These are phyloP conservation scores for Fusarium domesticum DNA, from an alignment of 2,329 filamentous ascomycete genomes.

Conservation along the genomic window DNA sequence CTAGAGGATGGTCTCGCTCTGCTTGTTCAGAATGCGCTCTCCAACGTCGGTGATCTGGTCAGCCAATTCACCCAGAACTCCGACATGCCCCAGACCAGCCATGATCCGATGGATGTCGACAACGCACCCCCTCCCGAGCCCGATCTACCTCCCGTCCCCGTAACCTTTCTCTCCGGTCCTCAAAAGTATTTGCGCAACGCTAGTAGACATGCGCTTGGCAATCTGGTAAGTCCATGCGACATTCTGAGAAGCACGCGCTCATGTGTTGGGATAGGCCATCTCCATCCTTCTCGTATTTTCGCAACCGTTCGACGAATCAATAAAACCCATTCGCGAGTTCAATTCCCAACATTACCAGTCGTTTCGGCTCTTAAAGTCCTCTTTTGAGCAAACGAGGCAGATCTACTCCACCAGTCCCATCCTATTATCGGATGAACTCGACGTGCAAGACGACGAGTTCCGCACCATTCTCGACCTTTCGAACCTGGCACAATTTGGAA, in stretches of 20 bases:
- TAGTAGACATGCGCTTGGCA: slow-evolving; percentile 40
- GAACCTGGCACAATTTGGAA: slow-evolving; percentile 48
- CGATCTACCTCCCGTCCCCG: slow-evolving; percentile 22
- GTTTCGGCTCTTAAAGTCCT: slow-evolving; percentile 32
- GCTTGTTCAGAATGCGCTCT: slow-evolving; percentile 41
- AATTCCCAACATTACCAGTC: slow-evolving; percentile 35
- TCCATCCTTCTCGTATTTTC: slow-evolving; percentile 39
- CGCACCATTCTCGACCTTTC: slow-evolving; percentile 43
- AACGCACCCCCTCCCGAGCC: slow-evolving; percentile 28
- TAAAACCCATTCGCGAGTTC: slow-evolving; percentile 33
- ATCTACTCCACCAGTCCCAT: slow-evolving; percentile 35
- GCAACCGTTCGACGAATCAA: slow-evolving; percentile 38
- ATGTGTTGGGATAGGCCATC: slow-evolving; percentile 33
- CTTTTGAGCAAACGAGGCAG: slow-evolving; percentile 34
- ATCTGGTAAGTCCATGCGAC: slow-evolving; percentile 36
- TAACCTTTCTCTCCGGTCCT: slow-evolving; percentile 37
- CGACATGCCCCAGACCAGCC: slow-evolving; percentile 24
- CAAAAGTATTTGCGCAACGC: slow-evolving; percentile 38
- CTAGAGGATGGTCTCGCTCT: slow-evolving; percentile 38
- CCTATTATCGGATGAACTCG: slow-evolving; percentile 36
- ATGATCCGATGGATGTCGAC: slow-evolving; percentile 37
- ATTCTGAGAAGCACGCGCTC: slow-evolving; percentile 9
- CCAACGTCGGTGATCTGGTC: slow-evolving; percentile 39
- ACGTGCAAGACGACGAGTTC: slow-evolving; percentile 33
- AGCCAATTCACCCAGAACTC: slow-evolving; percentile 31